Percentiles rank a stretch among this genome's conserved stretches.
Evolutionary conservation across 1,284 basidiomycete genomes (phyloP).

Genomic region (Apiotrichum gamsii): DNA sequence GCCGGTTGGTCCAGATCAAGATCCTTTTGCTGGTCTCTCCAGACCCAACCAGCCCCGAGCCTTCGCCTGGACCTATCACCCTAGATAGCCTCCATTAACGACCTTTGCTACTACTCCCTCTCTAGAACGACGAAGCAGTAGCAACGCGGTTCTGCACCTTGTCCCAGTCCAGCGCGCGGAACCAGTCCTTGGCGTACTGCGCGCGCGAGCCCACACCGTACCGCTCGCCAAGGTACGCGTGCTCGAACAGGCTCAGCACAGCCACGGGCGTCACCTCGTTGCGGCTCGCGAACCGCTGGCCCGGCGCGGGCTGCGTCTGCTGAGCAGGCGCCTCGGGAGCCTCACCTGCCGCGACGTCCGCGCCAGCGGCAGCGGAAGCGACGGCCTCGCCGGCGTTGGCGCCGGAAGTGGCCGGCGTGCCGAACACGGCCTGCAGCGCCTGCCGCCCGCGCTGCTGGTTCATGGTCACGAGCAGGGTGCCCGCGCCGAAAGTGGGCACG

Average conservation of each 20-base stretch:
- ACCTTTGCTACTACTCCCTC: not conserved
- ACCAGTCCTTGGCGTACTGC: constrained; percentile 81
- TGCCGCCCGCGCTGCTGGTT: constrained; percentile 43
- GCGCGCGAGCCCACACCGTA: constrained; percentile 95
- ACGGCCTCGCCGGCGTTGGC: not conserved
- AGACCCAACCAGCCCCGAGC: not conserved
- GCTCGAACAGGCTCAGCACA: constrained; percentile 81
- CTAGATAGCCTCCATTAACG: too few relatives aligned
- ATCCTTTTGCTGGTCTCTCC: too few relatives aligned
- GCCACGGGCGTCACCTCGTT: constrained; percentile 49
- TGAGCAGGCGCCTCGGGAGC: constrained; percentile 3
- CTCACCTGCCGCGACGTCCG: not conserved
- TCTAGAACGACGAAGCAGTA: constrained; percentile 9
- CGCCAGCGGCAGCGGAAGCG: not conserved
- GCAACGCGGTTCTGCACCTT: constrained; percentile 50
- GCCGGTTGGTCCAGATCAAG: too few relatives aligned
- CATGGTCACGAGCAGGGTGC: constrained; percentile 69
- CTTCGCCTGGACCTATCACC: not conserved
- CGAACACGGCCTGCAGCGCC: constrained; percentile 22
- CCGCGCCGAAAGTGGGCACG: constrained; percentile 70
- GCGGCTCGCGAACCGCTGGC: not conserved
- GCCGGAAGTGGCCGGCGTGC: constrained; percentile 17
- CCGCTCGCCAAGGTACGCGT: constrained; percentile 79
- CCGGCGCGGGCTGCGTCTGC: not conserved
- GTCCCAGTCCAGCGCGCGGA: constrained; percentile 80